These are phyloP conservation scores for Lichtheimia hyalospora DNA, from an alignment of 371 early-diverging fungal genomes.

Conservation along the genomic window DNA sequence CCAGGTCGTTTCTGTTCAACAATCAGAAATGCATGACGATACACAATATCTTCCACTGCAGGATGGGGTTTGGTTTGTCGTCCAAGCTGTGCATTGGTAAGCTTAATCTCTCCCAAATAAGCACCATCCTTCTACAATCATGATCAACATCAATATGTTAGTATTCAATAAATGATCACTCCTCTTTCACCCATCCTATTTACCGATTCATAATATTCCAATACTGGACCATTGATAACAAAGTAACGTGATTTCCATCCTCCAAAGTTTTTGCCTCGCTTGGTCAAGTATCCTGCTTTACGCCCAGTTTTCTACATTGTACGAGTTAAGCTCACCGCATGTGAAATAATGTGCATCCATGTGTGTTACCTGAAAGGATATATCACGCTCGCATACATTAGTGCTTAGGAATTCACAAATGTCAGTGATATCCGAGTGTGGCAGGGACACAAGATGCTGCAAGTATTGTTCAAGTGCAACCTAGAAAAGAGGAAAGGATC, in stretches of 20 bases:
- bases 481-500: slow-evolving; percentile 15
- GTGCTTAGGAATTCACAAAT: slow-evolving; percentile 78
- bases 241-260: slow-evolving; percentile 87
- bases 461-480: slow-evolving; percentile 78
- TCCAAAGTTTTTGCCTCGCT: slow-evolving; percentile 87
- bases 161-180: background rate
- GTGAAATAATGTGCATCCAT: too few species aligned
- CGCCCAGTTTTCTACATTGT: slow-evolving; percentile 1
- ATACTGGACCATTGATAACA: slow-evolving; percentile 52
- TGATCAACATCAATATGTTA: too few species aligned
- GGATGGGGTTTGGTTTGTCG: slow-evolving; percentile 41
- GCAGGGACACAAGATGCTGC: slow-evolving; percentile 62
- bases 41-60: slow-evolving; percentile 51
- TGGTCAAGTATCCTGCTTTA: slow-evolving; percentile 80
- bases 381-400: slow-evolving; percentile 52
- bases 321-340: too few species aligned
- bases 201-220: slow-evolving; percentile 76
- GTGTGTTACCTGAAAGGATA: slow-evolving; percentile 14
- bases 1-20: slow-evolving; percentile 68
- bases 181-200: background rate
- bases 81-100: slow-evolving; percentile 49
- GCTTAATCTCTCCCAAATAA: slow-evolving; percentile 50
- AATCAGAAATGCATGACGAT: slow-evolving; percentile 80
- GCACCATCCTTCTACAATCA: slow-evolving; percentile 59
- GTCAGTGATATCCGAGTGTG: slow-evolving; percentile 61